Evolutionary conservation across 345 rosid genomes (phyloP).

Genomic region (Iberis pinnata): DNA sequence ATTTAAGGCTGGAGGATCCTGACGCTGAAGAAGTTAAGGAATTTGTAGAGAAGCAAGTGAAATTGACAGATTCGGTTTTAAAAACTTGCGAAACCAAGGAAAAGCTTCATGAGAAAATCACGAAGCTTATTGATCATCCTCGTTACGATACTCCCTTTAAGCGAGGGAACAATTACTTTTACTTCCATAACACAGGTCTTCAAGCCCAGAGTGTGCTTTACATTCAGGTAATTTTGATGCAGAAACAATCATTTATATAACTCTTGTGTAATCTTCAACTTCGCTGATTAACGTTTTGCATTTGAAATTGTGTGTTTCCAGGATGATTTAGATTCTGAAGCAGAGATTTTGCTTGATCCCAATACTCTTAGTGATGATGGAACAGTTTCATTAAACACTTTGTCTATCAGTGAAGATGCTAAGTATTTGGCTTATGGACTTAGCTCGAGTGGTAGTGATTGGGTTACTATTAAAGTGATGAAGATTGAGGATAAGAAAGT

Average conservation of each 20-base stretch:
- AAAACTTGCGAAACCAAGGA: slow-evolving; percentile 51
- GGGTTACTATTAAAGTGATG: slow-evolving; percentile 81
- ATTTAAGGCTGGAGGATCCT: slow-evolving; percentile 83
- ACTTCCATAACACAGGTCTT: slow-evolving; percentile 81
- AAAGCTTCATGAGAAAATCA: slow-evolving; percentile 54
- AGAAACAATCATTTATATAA: not conserved
- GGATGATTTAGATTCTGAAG: slow-evolving; percentile 67
- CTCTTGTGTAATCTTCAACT: too few relatives aligned
- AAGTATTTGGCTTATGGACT: slow-evolving; percentile 72
- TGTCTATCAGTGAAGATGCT: slow-evolving; percentile 64
- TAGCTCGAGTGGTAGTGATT: slow-evolving; percentile 88
- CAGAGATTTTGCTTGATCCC: slow-evolving; percentile 84
- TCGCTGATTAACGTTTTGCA: too few relatives aligned
- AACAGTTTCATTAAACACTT: slow-evolving; percentile 51
- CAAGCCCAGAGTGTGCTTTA: slow-evolving; percentile 77
- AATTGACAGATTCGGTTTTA: slow-evolving; percentile 52
- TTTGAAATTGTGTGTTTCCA: slow-evolving; percentile 19
- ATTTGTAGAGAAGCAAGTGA: slow-evolving; percentile 67
- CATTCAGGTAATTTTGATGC: slow-evolving; percentile 44
- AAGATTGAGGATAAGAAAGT: slow-evolving; percentile 50
- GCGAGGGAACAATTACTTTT: slow-evolving; percentile 62
- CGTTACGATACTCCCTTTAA: slow-evolving; percentile 63
- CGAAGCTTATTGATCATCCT: slow-evolving; percentile 67
- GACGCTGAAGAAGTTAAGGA: slow-evolving; percentile 71
- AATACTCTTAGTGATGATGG: slow-evolving; percentile 82